A percentile compares a stretch with the other conserved stretches of the same genome.
Evolutionary conservation across 306 rosid genomes (phyloP).

Genomic region (Biancaea sappan): DNA sequence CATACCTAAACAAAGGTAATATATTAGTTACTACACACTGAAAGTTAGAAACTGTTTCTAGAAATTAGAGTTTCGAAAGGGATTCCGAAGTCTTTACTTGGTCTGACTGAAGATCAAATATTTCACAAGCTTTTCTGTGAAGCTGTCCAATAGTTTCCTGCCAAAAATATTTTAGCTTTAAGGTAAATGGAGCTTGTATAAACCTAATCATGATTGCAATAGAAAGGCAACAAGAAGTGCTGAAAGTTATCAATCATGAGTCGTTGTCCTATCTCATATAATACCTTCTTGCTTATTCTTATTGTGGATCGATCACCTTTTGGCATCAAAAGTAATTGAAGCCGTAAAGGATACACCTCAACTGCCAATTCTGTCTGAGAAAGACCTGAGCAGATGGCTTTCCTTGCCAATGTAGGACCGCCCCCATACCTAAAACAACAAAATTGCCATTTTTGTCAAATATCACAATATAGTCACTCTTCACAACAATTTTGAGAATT

Average conservation of each 20-base stretch:
- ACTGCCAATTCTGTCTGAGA: constrained; percentile 89
- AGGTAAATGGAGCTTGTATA: constrained; percentile 33
- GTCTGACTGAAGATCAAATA: constrained; percentile 79
- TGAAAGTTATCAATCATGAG: constrained; percentile 34
- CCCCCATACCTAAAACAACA: constrained; percentile 84
- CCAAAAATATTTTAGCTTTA: constrained; percentile 45
- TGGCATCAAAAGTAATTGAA: constrained; percentile 79
- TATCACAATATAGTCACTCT: background rate
- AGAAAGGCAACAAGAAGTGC: constrained; percentile 20
- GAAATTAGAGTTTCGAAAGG: constrained; percentile 22
- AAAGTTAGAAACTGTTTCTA: constrained; percentile 19
- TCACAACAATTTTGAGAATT: no score
- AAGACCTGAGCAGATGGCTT: constrained; percentile 83
- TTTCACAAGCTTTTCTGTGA: constrained; percentile 87
- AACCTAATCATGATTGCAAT: constrained; percentile 26
- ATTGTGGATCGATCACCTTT: constrained; percentile 70
- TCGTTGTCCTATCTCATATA: constrained; percentile 33
- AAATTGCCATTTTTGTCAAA: constrained; percentile 15
- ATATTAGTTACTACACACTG: constrained; percentile 16
- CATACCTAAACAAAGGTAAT: constrained; percentile 58
- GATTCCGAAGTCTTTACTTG: constrained; percentile 61
- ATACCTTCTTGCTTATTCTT: constrained; percentile 98
- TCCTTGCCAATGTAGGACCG: constrained; percentile 85
- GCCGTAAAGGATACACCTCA: constrained; percentile 96
- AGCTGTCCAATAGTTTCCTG: constrained; percentile 98